Base-by-base conservation (phyloP, 257 asterid species). In the Apocynum venetum region DNA sequence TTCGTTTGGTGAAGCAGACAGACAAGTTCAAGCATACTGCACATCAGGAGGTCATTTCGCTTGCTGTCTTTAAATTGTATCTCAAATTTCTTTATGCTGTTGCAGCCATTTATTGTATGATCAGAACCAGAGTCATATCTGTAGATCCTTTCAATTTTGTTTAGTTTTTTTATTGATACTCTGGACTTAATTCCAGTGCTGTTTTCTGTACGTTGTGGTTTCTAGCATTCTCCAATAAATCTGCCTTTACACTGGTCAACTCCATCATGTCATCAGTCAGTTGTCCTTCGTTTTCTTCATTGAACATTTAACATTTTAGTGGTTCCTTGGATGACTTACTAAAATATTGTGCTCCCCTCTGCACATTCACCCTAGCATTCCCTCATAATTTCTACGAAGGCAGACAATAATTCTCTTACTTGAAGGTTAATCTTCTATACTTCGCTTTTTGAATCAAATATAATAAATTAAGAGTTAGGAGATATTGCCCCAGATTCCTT, bases 1-100 rank as follows among this genome's bases (percentile, higher is more conserved):
- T 93, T 57, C 91, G 88, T 72, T 83, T 91, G 78, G 86, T 91
- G 25, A 89, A 95, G 85, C 97, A 91, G 84, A 76, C 90, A 0
- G 97, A 95, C 81, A 95, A 89, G 87, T 88, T 87, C 92, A 91
- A 89, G 82, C 86, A 85, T 2, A 90, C 89, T 10, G 92, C 91
- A 38, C 90, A 88, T 82, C 98, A 86, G 82, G 99, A 91, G 99
- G 99, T 95, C 73, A 47, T 66, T 72, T 73, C 69, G 49, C 69
- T 64, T 61, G 44, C 81, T 80, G 55, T n/a, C 41, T 74, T 31
- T 64, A 55, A 72, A 52, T 56, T 71, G 31, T 13, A 36, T 53
- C 14, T 71, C 35, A 51, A 66, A 46, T 17, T 61, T 53, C 25
- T 77, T 15, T 14, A 66, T 71, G 73, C 40, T n/a, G 68, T 73